Evolutionary conservation across 768 basidiomycete genomes (phyloP), one percentile per base, ranked within the genome.

Genomic region (Boletus patriciae): DNA sequence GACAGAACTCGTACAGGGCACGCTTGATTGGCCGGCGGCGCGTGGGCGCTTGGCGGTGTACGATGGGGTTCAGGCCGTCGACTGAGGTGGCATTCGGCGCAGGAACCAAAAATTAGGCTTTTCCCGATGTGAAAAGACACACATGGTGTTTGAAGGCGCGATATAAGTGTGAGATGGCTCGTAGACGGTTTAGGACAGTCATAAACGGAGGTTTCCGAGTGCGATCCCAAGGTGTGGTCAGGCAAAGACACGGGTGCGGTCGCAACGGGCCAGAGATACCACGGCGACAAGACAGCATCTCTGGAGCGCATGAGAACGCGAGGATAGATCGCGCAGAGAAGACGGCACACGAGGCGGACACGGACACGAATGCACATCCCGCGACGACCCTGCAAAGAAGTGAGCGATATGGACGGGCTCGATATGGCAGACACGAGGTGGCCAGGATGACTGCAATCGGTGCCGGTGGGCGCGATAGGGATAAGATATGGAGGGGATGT

Each of bases 21-120:
- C 69, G 11, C 78, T 92, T 53, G 80, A 84, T 54, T 98, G 95
- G 97, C 69, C 77, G 18, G 84, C 81, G 59, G 94, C 94, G 5
- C 86, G 85, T 68, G 66, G 74, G 61, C 77, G 82, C 51, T 74
- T 98, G 64, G 84, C 87, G 12, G 81, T 78, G 29, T 98, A 98
- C 74, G 88, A 90, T 64, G 95, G 94, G 50, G 87, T 90, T 46
- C 96, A 98, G 74, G 95, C 89, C 18, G 76, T 94, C 42, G 86
- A 88, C 42, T 75, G 58, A 63, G 29, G 10, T 31, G 9, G 25
- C 25, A 25, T 25, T 25, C n/a, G n/a, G n/a, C 31, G 19, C 27
- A 37, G 34, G 23, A 16, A 11, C n/a, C 27, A 29, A 8, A 31
- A 47, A 40, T 37, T 57, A 57, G 44, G 19, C 47, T 62, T 61